Percentiles rank a stretch among this genome's conserved stretches.
These are phyloP conservation scores for Thalia dealbata DNA, from an alignment of 176 grass and related monocot species.

Conservation along the genomic window DNA sequence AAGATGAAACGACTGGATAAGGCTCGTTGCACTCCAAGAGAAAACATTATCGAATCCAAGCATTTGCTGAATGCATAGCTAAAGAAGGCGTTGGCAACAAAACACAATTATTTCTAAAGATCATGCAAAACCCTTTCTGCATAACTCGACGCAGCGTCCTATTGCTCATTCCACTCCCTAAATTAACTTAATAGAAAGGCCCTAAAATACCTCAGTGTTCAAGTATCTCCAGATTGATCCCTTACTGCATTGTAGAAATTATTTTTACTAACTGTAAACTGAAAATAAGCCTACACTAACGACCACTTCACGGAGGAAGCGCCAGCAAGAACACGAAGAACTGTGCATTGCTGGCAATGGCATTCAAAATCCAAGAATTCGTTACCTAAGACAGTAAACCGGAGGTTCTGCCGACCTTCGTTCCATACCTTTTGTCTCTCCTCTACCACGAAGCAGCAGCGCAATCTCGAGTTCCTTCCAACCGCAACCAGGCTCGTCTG, in stretches of 20 bases:
- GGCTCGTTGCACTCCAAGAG: neutral
- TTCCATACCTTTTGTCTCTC: neutral
- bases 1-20: neutral
- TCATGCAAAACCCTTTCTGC: neutral
- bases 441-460: neutral
- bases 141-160: neutral
- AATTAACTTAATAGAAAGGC: neutral
- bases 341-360: neutral
- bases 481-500: neutral
- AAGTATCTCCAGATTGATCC: neutral
- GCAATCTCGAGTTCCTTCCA: neutral
- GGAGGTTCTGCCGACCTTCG: neutral
- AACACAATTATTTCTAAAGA: neutral
- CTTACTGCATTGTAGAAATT: neutral
- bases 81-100: neutral
- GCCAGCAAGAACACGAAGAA: neutral
- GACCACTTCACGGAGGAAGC: too few relatives aligned
- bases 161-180: neutral
- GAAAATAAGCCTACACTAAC: too few relatives aligned
- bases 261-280: neutral
- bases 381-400: neutral
- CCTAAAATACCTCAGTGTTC: neutral
- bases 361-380: neutral
- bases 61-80: neutral
- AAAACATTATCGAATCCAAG: neutral